Evolutionary conservation across 2,329 filamentous ascomycete genomes (phyloP).

Genomic region (Cladophialophora psammophila): DNA sequence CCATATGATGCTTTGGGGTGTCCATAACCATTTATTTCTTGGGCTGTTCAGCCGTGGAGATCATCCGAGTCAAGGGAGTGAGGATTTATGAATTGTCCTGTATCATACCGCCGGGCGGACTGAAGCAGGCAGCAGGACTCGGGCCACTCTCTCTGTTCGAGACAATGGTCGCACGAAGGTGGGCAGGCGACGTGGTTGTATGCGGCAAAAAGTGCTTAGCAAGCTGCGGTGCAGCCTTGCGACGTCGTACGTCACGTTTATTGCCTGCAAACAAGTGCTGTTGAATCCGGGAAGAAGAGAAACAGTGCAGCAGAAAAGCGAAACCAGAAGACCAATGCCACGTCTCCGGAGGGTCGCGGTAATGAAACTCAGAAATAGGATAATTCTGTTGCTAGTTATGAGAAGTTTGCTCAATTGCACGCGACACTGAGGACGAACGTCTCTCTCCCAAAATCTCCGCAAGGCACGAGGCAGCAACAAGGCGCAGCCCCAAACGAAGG

Average conservation of each 20-base stretch:
- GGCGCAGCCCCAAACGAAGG: background rate
- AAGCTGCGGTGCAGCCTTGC: conserved; percentile 37
- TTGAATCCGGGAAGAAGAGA: background rate
- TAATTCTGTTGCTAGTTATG: conserved; percentile 15
- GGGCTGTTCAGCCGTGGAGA: background rate
- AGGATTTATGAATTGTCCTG: conserved; percentile 4
- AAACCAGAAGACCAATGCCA: background rate
- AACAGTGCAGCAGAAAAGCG: background rate
- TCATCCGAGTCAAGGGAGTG: conserved; percentile 9
- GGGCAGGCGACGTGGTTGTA: conserved; percentile 25
- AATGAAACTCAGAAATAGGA: background rate
- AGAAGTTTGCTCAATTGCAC: conserved; percentile 10
- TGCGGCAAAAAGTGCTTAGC: conserved; percentile 30
- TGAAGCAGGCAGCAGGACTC: background rate
- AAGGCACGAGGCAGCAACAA: conserved; percentile 8
- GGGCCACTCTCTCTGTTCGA: background rate
- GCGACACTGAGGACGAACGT: conserved; percentile 8
- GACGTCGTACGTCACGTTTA: conserved; percentile 29
- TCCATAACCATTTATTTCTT: conserved; percentile 30
- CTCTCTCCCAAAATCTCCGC: conserved; percentile 1
- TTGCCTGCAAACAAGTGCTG: conserved; percentile 23
- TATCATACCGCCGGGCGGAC: conserved; percentile 18
- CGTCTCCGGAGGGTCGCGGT: background rate
- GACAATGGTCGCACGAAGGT: conserved; percentile 10
- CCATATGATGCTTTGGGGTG: conserved; percentile 31